Evolutionary conservation across 2,329 filamentous ascomycete species (phyloP), one percentile per base, ranked within the genome.

Genomic region (Fusarium buxicola): DNA sequence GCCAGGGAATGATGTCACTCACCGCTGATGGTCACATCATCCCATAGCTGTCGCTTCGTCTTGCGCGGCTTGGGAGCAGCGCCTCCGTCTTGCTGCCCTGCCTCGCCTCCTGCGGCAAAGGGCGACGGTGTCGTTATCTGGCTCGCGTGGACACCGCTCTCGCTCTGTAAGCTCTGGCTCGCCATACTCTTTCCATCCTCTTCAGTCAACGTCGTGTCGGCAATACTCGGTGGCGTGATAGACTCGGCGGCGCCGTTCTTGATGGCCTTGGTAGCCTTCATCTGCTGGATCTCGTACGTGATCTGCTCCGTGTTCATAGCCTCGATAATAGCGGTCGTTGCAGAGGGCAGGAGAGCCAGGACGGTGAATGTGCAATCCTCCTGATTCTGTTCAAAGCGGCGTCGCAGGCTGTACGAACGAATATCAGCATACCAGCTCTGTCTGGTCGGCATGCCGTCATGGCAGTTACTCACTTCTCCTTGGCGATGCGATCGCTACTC

Each of bases 291-390:
- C 79, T 98, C 94, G 68, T 94, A 90, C 5, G 94, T 94, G 71
- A 97, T 92, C 71, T 91, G 88, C 76, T 99, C 95, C 38, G 96
- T 96, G 49, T 96, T 92, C 69, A 98, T 86, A 28, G 90, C 89
- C 68, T 92, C 89, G 71, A 97, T 82, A 70, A 99, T 90, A 74
- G 96, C 94, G 67, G 95, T 88, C 21, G 94, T 94, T 7, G 93
- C 92, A 30, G 94, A 96, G 5, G 95, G 95, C 9, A 99, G 85
- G 52, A 99, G 87, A 27, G 94, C 95, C n/a, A 98, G 88, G 39
- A 98, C 93, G 32, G 95, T 99, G 75, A 96, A 97, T 43, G 94
- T 97, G 79, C 95, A 99, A 78, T 99, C 95, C 75, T 97, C 94
- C 76, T 99, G 95, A 77, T 99, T 99, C 78, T 99, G 95, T 77